Base-by-base conservation (phyloP, 139 green algal genomes). In the Spirogloea muscicola region DNA sequence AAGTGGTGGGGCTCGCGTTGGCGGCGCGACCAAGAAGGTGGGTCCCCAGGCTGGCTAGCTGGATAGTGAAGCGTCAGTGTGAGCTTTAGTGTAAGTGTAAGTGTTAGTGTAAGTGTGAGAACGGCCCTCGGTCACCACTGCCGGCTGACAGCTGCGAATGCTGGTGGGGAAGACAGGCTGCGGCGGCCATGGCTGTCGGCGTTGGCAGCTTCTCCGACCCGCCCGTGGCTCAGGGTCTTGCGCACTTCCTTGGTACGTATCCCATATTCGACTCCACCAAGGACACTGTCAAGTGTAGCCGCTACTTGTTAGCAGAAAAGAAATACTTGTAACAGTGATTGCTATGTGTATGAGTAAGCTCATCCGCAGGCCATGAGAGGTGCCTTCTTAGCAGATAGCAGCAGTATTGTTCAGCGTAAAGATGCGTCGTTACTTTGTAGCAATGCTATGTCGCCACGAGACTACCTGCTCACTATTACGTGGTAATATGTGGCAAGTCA, bases 171-270 rank as follows among this genome's bases (percentile, higher is more conserved):
- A 51, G 51, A 9, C 49, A 65, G 86, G 93, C 93, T 44, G 93
- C 94, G n/a, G 93, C 91, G 21, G 90, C 92, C 2, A 88, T 97
- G 84, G 86, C 85, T 2, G 90, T 97, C 2, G 89, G 90, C 3
- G 84, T 96, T 6, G 94, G 94, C 31, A 92, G 86, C 80, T 95
- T 96, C 73, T 84, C 63, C 2, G 94, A 98, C 72, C 93, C 91
- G 0, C 66, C 78, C 25, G 43, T 91, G 81, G 83, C 88, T 89
- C 31, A 42, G 68, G 52, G 49, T 3, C 67, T 77, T 7, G 74
- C 74, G 18, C 49, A 68, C 33, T 64, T 83, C 16, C 68, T 80
- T 7, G 39, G 37, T 74, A 6, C 49, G 77, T 42, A 58, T 52
- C 6, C 49, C 3, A 27, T 79, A 6, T 37, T 41, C 31, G 70